phyloP scores from a whole-genome alignment of 176 grass and related monocot genomes.

The Paspalum notatum region DNA sequence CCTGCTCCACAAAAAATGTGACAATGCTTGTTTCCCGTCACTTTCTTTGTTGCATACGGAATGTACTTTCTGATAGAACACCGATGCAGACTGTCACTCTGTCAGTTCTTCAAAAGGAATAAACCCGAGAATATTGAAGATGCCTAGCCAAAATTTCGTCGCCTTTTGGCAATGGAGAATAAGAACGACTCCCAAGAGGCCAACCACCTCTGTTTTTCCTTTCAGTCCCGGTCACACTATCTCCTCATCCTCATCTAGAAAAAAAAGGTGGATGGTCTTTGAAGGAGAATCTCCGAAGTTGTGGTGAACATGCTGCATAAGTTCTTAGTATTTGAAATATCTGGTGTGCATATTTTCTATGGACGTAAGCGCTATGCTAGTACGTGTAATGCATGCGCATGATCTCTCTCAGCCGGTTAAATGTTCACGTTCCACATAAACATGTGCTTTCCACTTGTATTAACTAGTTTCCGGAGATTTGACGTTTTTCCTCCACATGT shows the following conservation, averaged over 20 bases:
- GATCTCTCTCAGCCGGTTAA: background rate
- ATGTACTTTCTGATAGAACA: conserved; percentile 25
- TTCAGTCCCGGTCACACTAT: conserved; percentile 14
- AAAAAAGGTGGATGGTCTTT: conserved; percentile 34
- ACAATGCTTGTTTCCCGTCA: background rate
- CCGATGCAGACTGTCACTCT: background rate
- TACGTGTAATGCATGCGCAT: background rate
- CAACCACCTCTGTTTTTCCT: conserved; percentile 2
- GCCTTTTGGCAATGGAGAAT: conserved; percentile 32
- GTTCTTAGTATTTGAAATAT: background rate
- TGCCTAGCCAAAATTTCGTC: conserved; percentile 13
- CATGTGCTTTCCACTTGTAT: background rate
- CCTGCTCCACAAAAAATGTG: background rate
- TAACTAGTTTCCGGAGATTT: background rate
- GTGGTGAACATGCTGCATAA: conserved; percentile 32
- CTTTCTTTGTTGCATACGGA: background rate
- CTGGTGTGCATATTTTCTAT: background rate
- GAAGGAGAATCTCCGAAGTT: conserved; percentile 12
- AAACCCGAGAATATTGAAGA: conserved; percentile 48
- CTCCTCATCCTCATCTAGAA: background rate
- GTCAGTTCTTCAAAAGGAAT: conserved; percentile 37
- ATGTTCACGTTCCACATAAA: background rate
- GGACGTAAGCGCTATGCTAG: background rate
- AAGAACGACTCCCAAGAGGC: background rate
- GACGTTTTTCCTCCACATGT: background rate